phyloP scores from a whole-genome alignment of 2,329 filamentous ascomycete genomes.

The Fusarium oligoseptatum region DNA sequence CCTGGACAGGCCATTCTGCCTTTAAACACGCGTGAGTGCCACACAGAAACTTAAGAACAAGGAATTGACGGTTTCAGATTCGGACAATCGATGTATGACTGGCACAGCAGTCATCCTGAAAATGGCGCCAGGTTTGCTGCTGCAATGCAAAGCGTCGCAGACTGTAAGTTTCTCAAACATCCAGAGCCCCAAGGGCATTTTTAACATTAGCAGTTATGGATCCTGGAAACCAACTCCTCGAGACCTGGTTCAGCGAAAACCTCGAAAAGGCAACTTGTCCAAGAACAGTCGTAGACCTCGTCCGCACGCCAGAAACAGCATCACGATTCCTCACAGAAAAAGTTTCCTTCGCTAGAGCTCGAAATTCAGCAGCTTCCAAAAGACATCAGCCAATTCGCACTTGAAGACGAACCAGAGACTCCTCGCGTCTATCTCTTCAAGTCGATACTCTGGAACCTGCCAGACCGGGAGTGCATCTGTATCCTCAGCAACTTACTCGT shows the following conservation, averaged over 20 bases:
- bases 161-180: conserved; percentile 52
- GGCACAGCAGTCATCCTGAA: conserved; percentile 50
- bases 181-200: not conserved
- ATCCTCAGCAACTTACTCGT: conserved; percentile 50
- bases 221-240: conserved; percentile 22
- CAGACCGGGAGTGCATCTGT: conserved; percentile 21
- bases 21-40: conserved; percentile 36
- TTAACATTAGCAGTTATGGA: conserved; percentile 23
- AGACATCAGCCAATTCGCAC: not conserved
- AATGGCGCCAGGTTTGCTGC: conserved; percentile 52
- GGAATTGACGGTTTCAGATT: conserved; percentile 20
- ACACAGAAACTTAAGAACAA: not conserved
- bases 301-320: conserved; percentile 9
- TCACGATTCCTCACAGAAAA: conserved; percentile 16
- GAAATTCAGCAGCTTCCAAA: conserved; percentile 5
- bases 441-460: conserved; percentile 32
- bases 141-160: conserved; percentile 30
- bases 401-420: not conserved
- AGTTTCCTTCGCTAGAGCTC: conserved; percentile 6
- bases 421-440: conserved; percentile 28
- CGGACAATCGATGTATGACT: conserved; percentile 39
- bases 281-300: conserved; percentile 14
- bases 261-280: not conserved
- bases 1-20: conserved; percentile 37
- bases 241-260: conserved; percentile 16